Evolutionary conservation across 106 monocot genomes (phyloP), one percentile per base, ranked within the genome.

Genomic region (Apostasia shenzhenica): DNA sequence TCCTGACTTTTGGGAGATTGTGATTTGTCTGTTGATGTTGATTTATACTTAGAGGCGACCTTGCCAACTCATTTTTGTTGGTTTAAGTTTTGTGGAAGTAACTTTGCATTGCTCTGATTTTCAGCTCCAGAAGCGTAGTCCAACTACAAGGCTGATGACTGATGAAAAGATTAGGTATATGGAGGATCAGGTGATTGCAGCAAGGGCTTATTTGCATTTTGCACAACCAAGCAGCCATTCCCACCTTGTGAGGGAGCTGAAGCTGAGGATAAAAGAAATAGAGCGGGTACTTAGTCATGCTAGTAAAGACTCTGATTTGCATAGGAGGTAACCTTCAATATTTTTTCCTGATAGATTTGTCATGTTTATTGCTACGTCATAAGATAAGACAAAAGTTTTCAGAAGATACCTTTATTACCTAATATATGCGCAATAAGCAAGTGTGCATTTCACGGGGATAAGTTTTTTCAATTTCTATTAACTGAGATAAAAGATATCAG

Each of bases 161-260:
- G 78, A 75, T 72, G 82, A 77, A 67, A 95, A 77, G 62, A 78
- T 91, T 45, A 76, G 74, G 54, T 76, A 75, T 71, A 89, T 95
- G 86, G 82, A 86, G 72, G 95, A 95, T 69, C 86, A 89, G 63
- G 41, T 95, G 52, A 84, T 92, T 55, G 82, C 79, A 78, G 95
- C 95, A 41, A 86, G 73, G 74, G 89, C 89, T 50, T 95, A 82
- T 76, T 75, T 95, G 76, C 82, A 69, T 10, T 95, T 84, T 81
- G 75, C 86, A 66, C 84, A 84, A 45, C 70, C 86, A 70, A 81
- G 71, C 66, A 82, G 88, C 78, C 86, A 90, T 58, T 84, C 89
- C 3, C 91, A 82, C 45, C 63, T 95, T 51, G 82, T 84, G 13
- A 80, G 81, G 60, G 95, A 95, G 66, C 74, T 95, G 71, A 95